Conservation (phyloP, 495 filamentous ascomycete genomes). For the Daldinia vernicosa region DNA sequence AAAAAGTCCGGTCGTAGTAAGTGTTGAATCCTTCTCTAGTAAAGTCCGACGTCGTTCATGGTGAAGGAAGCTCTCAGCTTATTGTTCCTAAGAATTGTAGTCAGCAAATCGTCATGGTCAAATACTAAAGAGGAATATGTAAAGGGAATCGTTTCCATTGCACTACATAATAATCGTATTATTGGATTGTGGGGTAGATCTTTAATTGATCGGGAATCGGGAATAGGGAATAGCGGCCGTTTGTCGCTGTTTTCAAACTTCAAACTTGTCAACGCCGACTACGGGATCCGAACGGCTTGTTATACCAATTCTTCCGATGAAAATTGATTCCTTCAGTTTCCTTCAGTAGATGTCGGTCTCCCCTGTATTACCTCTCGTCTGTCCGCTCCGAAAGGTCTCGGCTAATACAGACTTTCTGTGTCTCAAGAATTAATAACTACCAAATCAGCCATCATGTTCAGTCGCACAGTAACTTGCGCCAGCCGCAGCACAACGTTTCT, state of each 20-base stretch:
- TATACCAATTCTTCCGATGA: neutral
- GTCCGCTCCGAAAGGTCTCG: neutral
- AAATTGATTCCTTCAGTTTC: neutral
- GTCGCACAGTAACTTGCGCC: constrained; percentile 26
- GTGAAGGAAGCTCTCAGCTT: neutral
- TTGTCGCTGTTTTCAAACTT: constrained; percentile 19
- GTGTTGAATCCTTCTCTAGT: neutral
- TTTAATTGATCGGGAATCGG: constrained; percentile 19
- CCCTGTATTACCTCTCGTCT: neutral
- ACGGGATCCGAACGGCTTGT: neutral
- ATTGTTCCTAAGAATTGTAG: neutral
- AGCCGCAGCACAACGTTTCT: constrained; percentile 18
- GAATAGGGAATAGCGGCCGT: constrained; percentile 38
- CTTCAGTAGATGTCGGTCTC: neutral
- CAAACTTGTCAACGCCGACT: neutral
- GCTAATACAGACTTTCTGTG: neutral
- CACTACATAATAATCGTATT: constrained; percentile 24
- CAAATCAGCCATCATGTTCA: constrained; percentile 26
- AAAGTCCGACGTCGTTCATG: neutral
- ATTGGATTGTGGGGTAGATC: constrained; percentile 30
- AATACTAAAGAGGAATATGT: neutral
- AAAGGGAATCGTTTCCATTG: neutral
- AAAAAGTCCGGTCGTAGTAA: neutral
- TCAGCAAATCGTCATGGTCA: neutral
- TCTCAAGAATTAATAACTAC: constrained; percentile 2